phyloP scores from a whole-genome alignment of 306 rosid genomes.

The Begonia peltatifolia region DNA sequence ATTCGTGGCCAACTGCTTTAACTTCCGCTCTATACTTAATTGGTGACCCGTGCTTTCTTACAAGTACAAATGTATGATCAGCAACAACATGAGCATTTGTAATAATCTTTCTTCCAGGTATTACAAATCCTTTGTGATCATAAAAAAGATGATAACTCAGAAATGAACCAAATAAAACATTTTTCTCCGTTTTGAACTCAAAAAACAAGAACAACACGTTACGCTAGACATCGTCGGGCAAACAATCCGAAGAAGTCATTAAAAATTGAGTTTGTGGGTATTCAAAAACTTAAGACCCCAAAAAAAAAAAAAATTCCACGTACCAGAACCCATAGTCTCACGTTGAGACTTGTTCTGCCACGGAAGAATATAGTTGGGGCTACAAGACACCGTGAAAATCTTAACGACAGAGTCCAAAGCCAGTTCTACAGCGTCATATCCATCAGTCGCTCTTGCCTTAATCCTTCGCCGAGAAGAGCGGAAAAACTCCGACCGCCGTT shows the following conservation, averaged over 20 bases:
- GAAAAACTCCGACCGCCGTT: constrained; percentile 4
- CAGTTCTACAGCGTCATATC: constrained; percentile 33
- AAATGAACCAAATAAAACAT: background rate
- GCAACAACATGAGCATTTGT: constrained; percentile 96
- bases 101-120: constrained; percentile 54
- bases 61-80: constrained; percentile 78
- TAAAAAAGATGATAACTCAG: constrained; percentile 1
- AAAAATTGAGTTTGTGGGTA: no score
- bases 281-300: no score
- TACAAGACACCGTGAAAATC: constrained; percentile 66
- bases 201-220: background rate
- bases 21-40: constrained; percentile 69
- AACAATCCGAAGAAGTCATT: no score
- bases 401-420: constrained; percentile 86
- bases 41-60: constrained; percentile 88
- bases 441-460: constrained; percentile 8
- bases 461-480: constrained; percentile 5
- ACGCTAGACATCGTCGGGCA: no score
- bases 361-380: constrained; percentile 76
- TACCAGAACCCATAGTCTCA: constrained; percentile 83
- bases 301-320: constrained; percentile 6
- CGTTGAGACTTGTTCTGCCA: constrained; percentile 97
- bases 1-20: constrained; percentile 83
- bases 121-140: constrained; percentile 50
- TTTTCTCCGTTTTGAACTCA: constrained; percentile 5